Conservation (phyloP, 2,329 filamentous ascomycete genomes). For the Penicillium sp. region DNA sequence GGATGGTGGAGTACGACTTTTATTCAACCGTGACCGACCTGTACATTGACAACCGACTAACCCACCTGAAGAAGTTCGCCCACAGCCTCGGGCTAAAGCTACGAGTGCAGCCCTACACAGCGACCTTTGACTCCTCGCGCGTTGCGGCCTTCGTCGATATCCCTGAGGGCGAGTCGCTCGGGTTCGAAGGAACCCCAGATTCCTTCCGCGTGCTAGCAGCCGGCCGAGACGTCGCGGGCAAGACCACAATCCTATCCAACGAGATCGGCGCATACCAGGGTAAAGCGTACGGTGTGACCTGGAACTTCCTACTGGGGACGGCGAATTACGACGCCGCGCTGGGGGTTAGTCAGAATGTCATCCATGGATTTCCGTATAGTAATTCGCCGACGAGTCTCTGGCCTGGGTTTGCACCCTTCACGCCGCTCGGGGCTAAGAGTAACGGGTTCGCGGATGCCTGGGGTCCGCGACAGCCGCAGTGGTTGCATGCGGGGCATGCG, state of each 20-base stretch:
- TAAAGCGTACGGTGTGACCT: constrained; percentile 4
- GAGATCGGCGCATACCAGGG: constrained; percentile 8
- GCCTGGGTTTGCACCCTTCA: constrained; percentile 7
- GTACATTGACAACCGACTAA: constrained; percentile 6
- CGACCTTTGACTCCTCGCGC: neutral
- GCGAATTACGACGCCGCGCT: constrained; percentile 2
- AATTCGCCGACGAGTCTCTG: neutral
- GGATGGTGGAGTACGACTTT: constrained; percentile 1
- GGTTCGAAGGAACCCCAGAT: neutral
- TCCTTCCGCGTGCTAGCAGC: constrained; percentile 2
- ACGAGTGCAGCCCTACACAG: constrained; percentile 7
- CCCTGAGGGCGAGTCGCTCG: neutral
- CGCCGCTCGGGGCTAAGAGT: neutral
- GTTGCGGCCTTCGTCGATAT: neutral
- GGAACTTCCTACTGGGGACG: constrained; percentile 4
- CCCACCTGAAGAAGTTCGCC: constrained; percentile 1
- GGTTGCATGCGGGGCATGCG: neutral
- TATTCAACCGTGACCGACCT: constrained; percentile 5
- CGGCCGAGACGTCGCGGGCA: constrained; percentile 1
- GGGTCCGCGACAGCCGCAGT: constrained; percentile 7
- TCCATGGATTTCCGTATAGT: neutral
- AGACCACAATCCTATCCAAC: constrained; percentile 9
- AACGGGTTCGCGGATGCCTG: constrained; percentile 9
- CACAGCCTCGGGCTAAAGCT: neutral
- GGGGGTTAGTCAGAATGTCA: neutral